phyloP scores from a whole-genome alignment of 805 yeast species.

The Yamadazyma olivae region DNA sequence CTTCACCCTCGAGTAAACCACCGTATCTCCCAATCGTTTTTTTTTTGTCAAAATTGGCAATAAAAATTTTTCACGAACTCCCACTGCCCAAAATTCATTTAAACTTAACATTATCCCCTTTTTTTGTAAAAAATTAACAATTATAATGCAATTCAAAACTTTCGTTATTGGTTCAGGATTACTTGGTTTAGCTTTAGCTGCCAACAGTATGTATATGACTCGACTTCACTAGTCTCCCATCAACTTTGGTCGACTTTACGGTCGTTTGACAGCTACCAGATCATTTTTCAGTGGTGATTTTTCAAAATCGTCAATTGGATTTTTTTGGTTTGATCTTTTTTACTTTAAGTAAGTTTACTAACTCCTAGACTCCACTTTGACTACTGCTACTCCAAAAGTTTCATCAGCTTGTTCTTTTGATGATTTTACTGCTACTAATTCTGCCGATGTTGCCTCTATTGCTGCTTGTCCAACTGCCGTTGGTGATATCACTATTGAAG shows the following conservation, averaged over 20 bases:
- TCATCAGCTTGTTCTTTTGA: slow-evolving; percentile 63
- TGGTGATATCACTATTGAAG: slow-evolving; percentile 74
- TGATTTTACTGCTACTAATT: slow-evolving; percentile 69
- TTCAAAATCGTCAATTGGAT: too few relatives aligned
- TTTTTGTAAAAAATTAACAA: slow-evolving; percentile 1
- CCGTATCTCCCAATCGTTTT: too few relatives aligned
- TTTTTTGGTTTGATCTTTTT: too few relatives aligned
- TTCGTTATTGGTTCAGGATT: slow-evolving; percentile 47
- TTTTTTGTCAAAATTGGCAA: too few relatives aligned
- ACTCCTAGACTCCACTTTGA: slow-evolving; percentile 38
- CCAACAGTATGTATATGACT: slow-evolving; percentile 22
- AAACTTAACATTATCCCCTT: slow-evolving; percentile 7
- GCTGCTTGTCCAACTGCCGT: slow-evolving; percentile 73
- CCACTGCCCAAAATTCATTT: slow-evolving; percentile 8
- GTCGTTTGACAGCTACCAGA: too few relatives aligned
- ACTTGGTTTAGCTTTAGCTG: slow-evolving; percentile 42
- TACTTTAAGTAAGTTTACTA: too few relatives aligned
- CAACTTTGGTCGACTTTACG: background rate
- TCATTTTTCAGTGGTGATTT: too few relatives aligned
- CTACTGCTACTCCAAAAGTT: slow-evolving; percentile 54
- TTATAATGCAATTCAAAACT: slow-evolving; percentile 55
- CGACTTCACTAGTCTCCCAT: too few relatives aligned
- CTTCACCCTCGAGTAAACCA: too few relatives aligned
- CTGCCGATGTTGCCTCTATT: slow-evolving; percentile 71
- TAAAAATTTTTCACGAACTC: slow-evolving; percentile 1